Evolutionary conservation across 129 eudicot genomes (phyloP), one percentile per base, ranked within the genome.

Genomic region (Rutidosis leptorrhynchoides): DNA sequence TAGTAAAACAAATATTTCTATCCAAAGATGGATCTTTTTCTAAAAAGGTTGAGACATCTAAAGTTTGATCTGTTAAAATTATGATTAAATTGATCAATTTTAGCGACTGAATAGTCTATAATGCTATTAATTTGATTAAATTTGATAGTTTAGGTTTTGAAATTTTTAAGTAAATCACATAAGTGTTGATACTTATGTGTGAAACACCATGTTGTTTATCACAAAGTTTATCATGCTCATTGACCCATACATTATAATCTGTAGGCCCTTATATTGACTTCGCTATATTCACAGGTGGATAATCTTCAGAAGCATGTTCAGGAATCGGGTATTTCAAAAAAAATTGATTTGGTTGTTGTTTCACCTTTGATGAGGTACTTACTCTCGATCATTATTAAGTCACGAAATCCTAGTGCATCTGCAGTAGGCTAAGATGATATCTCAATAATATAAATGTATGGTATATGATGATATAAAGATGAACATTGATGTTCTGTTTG

Each of bases 301-400:
- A 86, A 89, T 76, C 84, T 94, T 30, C 84, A 81, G 32, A 82
- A 89, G 70, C 95, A 89, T 89, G 93, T 89, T 52, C 86, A 76
- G 35, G 85, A 86, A 14, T 58, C 80, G 66, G 88, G 93, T 46
- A 58, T 94, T 53, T 82, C 70, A 5, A 83, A 84, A 65, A 74
- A 52, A 53, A 49, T 89, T 52, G 90, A 93, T 65, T 65, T 93
- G 74, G 99, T 88, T 28, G 80, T 93, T 32, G 82, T 77, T 51
- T 93, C 96, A 51, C 96, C 99, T 61, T 76, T 92, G 84, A 71
- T 84, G 42, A 93, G 98, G 98, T 85, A 84, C 53, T 37, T 32
- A 32, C 67, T 67, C 62, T 26, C 53, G 15, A 26, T 26, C 52
- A 65, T n/a, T n/a, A n/a, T n/a, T n/a, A n/a, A n/a, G n/a, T n/a